A percentile compares a stretch with the other conserved stretches of the same genome.
These are phyloP conservation scores for Candida sanyiensis DNA, from an alignment of 805 yeast genomes.

Conservation along the genomic window DNA sequence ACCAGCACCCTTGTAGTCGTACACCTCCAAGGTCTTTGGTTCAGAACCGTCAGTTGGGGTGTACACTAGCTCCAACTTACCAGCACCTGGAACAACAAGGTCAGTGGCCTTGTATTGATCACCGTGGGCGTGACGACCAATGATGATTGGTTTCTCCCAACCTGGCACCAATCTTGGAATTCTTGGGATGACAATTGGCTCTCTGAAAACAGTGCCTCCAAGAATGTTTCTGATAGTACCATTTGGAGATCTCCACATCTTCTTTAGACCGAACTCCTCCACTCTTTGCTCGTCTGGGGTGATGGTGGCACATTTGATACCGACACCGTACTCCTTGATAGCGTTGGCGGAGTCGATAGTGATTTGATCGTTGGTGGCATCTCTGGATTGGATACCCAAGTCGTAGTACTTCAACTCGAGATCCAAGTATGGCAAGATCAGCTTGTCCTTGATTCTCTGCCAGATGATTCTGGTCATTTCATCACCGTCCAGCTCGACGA, in stretches of 20 bases:
- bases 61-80: slow-evolving; percentile 71
- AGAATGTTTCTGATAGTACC: slow-evolving; percentile 94
- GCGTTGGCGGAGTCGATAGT: slow-evolving; percentile 90
- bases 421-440: slow-evolving; percentile 80
- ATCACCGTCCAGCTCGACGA: slow-evolving; percentile 97
- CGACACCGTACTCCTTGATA: slow-evolving; percentile 82
- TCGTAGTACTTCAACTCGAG: slow-evolving; percentile 90
- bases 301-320: slow-evolving; percentile 95
- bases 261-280: slow-evolving; percentile 80
- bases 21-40: slow-evolving; percentile 49
- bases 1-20: slow-evolving; percentile 57
- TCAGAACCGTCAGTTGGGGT: slow-evolving; percentile 58
- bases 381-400: slow-evolving; percentile 80
- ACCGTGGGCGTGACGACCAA: slow-evolving; percentile 96
- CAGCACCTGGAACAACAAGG: slow-evolving; percentile 71
- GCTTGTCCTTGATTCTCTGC: slow-evolving; percentile 80
- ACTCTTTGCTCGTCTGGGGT: slow-evolving; percentile 98
- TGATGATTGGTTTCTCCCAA: slow-evolving; percentile 93
- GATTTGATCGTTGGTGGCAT: slow-evolving; percentile 80
- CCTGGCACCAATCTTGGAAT: slow-evolving; percentile 86
- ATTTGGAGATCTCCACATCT: slow-evolving; percentile 97
- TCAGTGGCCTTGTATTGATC: slow-evolving; percentile 96
- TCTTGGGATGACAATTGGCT: slow-evolving; percentile 85
- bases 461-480: slow-evolving; percentile 97
- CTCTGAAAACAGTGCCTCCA: slow-evolving; percentile 96